Base-by-base conservation (phyloP, 495 filamentous ascomycete species). In the Neurospora terricola region DNA sequence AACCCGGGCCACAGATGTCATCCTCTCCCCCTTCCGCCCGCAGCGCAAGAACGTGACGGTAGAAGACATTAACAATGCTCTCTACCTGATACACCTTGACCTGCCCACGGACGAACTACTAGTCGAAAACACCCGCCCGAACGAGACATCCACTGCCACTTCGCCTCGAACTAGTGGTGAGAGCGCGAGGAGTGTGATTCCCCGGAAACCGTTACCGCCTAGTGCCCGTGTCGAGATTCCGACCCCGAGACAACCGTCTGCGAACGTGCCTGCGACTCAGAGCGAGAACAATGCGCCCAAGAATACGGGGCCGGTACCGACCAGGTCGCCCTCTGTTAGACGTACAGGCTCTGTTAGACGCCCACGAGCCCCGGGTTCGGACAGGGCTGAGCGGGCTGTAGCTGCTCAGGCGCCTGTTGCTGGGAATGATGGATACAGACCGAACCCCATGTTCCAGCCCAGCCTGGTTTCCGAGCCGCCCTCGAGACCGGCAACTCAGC, bases 61-160 rank as follows among this genome's bases (percentile, higher is more conserved):
- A 9, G 90, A 93, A 78, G 95, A 97, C 79, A 91, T 98, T 40
- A 89, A 91, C 69, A 92, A 90, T 75, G 96, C 91, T 12, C 86
- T 99, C 4, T 99, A 98, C 82, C 98, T 95, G 78, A 81, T 97
- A 42, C 96, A 99, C 79, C 85, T 96, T 42, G 87, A 95, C 71
- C 84, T 87, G 0, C 87, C 87, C 18, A 86, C 90, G 11, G 86
- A 89, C 36, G 79, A 81, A 69, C 77, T 87, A 11, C 82, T 90
- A 4, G 79, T 84, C 38, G 80, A 85, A 72, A 81, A 85, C 68
- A 83, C 83, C 70, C 81, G 78, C 36, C 81, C 84, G 45, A 79
- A 80, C 73, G 73, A 74, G 71, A 62, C 54, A 18, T 34, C 27
- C 54, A 62, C 54, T 34, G 73, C 77, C 16, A 75, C 84, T 66